Evolutionary conservation across 768 basidiomycete genomes (phyloP).

Genomic region (Boletus fagicola): DNA sequence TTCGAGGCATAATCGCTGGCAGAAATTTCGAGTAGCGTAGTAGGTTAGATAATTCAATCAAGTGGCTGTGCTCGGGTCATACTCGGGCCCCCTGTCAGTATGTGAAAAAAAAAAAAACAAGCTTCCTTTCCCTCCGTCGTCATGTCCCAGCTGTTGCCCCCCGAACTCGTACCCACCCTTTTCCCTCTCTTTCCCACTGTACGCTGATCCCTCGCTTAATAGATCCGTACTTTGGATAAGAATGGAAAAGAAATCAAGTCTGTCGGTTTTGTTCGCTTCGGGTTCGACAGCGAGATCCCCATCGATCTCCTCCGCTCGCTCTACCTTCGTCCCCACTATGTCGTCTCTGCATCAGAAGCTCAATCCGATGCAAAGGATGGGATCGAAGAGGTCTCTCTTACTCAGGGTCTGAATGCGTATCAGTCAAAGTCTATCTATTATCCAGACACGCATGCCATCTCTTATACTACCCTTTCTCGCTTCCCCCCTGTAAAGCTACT

Average conservation of each 20-base stretch:
- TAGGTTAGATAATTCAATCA: neutral
- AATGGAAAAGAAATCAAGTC: conserved; percentile 69
- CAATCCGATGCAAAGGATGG: conserved; percentile 39
- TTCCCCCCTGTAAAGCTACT: conserved; percentile 93
- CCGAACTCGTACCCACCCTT: conserved; percentile 16
- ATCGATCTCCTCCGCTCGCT: conserved; percentile 81
- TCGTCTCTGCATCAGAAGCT: conserved; percentile 41
- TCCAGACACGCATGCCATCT: conserved; percentile 75
- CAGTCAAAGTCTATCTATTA: conserved; percentile 87
- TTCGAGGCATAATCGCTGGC: conserved; percentile 59
- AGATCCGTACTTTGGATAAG: conserved; percentile 72
- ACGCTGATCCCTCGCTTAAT: conserved; percentile 11
- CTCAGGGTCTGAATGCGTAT: conserved; percentile 48
- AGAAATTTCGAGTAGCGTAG: conserved; percentile 3
- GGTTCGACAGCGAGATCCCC: conserved; percentile 84
- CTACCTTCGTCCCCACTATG: conserved; percentile 82
- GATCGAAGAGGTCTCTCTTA: conserved; percentile 38
- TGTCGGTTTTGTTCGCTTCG: conserved; percentile 85
- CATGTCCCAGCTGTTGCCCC: conserved; percentile 27
- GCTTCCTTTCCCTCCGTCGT: neutral
- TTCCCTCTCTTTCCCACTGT: neutral
- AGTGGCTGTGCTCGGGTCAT: conserved; percentile 10
- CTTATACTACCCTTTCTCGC: conserved; percentile 87
- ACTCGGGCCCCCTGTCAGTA: neutral
- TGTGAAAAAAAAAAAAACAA: neutral